Conservation (phyloP, 2,329 filamentous ascomycete genomes). For the Apiospora marii region DNA sequence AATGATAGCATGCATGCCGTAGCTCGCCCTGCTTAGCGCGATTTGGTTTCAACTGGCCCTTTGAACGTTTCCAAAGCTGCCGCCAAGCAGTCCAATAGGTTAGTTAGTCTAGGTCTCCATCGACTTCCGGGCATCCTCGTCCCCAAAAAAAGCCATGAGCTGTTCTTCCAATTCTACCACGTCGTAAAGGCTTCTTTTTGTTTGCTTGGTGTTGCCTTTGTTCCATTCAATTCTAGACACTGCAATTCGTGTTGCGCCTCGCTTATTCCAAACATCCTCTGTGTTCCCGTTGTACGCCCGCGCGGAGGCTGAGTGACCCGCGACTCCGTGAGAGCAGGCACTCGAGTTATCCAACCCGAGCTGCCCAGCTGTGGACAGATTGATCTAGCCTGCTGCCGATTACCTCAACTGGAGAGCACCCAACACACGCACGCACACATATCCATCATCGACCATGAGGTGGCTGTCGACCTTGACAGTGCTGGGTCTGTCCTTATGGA, state of each 20-base stretch:
- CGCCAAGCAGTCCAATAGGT: slow-evolving; percentile 9
- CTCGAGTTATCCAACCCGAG: slow-evolving; percentile 14
- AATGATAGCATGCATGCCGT: slow-evolving; percentile 11
- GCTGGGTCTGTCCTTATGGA: slow-evolving; percentile 63
- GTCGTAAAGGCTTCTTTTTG: neutral
- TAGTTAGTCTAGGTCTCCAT: slow-evolving; percentile 13
- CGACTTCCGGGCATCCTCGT: slow-evolving; percentile 15
- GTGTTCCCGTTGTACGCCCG: slow-evolving; percentile 10
- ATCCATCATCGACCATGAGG: slow-evolving; percentile 46
- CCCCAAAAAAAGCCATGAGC: slow-evolving; percentile 13
- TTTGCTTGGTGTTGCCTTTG: neutral
- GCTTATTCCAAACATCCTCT: neutral
- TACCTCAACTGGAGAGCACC: slow-evolving; percentile 1
- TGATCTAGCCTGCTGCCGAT: slow-evolving; percentile 3
- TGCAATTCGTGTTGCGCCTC: neutral
- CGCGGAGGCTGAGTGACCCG: slow-evolving; percentile 17
- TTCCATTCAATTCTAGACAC: neutral
- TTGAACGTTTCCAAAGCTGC: slow-evolving; percentile 1
- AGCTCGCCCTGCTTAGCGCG: neutral
- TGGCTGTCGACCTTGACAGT: slow-evolving; percentile 58
- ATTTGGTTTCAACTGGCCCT: slow-evolving; percentile 16
- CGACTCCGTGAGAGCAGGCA: slow-evolving; percentile 17
- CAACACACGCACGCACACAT: neutral
- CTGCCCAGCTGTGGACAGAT: slow-evolving; percentile 19
- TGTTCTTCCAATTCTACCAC: slow-evolving; percentile 11